Evolutionary conservation across 306 rosid genomes (phyloP), one percentile per base, ranked within the genome.

Genomic region (Cucurbita pepo): DNA sequence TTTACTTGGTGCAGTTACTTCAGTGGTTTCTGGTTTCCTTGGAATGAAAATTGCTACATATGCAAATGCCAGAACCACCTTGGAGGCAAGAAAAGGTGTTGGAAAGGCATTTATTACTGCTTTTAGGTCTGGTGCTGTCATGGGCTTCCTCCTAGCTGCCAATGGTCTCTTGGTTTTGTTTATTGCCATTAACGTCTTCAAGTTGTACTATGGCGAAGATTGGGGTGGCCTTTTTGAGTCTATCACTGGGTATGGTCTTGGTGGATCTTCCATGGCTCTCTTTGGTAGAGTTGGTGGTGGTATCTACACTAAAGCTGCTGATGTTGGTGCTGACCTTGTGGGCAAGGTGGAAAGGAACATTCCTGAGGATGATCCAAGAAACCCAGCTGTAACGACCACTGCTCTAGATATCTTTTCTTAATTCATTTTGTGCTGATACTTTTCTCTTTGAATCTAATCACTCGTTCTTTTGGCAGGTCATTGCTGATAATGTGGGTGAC

Each of bases 241-340:
- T 71, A 91, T 94, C 52, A 94, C 97, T 75, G 99, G 99, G 21
- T 94, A 91, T 86, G 99, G 96, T 77, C 97, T 94, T 63, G 99
- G 99, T 11, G 99, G 97, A 70, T 94, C 99, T 69, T 94, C 96
- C 71, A 91, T 94, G 99, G 99, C 99, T 83, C 87, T 94, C 71
- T 91, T 91, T 60, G 97, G 99, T 14, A 86, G 99, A 89, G 99
- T 94, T 84, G 97, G 88, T 71, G 99, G 99, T 67, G 99, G 97
- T 75, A 94, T 94, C 87, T 94, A 94, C 47, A 91, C 97, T 18
- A 94, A 94, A 81, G 99, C 99, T 80, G 97, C 99, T 63, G 97
- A 89, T 89, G 97, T 94, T 63, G 99, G 97, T 82, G 99, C 97
- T n/a, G 99, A 90, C 76, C 97, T 89, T 69, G 96, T 94, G 13